Percentiles rank a stretch among this genome's conserved stretches.
Evolutionary conservation across 1,284 basidiomycete genomes (phyloP).

Genomic region (Ceratorhiza oryzae-sativae): DNA sequence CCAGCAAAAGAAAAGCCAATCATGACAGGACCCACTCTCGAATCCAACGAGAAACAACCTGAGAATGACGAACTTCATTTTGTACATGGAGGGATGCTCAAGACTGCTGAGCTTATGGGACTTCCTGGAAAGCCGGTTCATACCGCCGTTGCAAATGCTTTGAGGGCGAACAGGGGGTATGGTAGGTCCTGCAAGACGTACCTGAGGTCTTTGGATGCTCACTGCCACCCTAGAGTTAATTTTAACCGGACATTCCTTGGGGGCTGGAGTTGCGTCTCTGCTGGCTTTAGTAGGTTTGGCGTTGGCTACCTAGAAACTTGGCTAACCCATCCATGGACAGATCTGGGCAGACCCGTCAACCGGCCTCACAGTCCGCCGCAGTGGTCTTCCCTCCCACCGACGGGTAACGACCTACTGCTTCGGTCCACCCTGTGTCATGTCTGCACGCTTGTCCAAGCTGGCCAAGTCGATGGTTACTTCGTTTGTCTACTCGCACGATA

Average conservation of each 20-base stretch:
- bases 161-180: slow-evolving; percentile 71
- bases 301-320: background rate
- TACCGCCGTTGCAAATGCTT: slow-evolving; percentile 71
- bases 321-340: slow-evolving; percentile 50
- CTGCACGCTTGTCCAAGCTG: slow-evolving; percentile 62
- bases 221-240: slow-evolving; percentile 62
- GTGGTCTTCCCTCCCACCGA: slow-evolving; percentile 67
- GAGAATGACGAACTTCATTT: slow-evolving; percentile 55
- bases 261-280: slow-evolving; percentile 82
- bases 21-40: slow-evolving; percentile 40
- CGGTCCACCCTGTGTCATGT: slow-evolving; percentile 74
- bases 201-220: slow-evolving; percentile 1
- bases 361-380: slow-evolving; percentile 69
- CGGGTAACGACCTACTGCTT: slow-evolving; percentile 79
- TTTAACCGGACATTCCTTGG: slow-evolving; percentile 85
- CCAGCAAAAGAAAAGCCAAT: slow-evolving; percentile 53
- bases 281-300: slow-evolving; percentile 67
- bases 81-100: slow-evolving; percentile 81
- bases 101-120: slow-evolving; percentile 81
- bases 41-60: slow-evolving; percentile 37
- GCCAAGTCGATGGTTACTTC: slow-evolving; percentile 71
- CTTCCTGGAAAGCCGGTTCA: slow-evolving; percentile 78
- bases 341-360: slow-evolving; percentile 85
- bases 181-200: slow-evolving; percentile 54
- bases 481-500: slow-evolving; percentile 82